These are phyloP conservation scores for Pseudoturritis turrita DNA, from an alignment of 345 rosid genomes.

Conservation along the genomic window DNA sequence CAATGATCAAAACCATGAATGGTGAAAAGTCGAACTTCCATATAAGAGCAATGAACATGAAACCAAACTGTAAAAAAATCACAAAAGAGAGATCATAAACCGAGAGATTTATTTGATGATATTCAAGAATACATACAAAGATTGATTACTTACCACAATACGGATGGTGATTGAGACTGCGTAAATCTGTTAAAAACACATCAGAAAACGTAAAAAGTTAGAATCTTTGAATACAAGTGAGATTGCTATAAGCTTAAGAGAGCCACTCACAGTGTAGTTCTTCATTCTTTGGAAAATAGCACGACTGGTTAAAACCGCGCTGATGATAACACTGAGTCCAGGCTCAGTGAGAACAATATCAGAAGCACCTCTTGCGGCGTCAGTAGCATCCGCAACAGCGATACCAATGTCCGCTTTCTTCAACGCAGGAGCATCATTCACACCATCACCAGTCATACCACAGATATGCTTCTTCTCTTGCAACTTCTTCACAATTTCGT, in stretches of 20 bases:
- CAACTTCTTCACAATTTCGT: constrained; percentile 89
- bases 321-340: constrained; percentile 85
- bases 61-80: constrained; percentile 57
- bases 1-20: constrained; percentile 94
- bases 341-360: constrained; percentile 57
- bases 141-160: constrained; percentile 56
- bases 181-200: constrained; percentile 48
- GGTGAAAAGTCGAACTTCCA: constrained; percentile 93
- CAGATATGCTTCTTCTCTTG: constrained; percentile 80
- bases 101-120: neutral
- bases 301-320: constrained; percentile 85
- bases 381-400: constrained; percentile 92
- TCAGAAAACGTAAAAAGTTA: neutral
- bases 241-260: neutral
- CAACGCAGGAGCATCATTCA: constrained; percentile 92
- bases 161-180: constrained; percentile 97
- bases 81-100: neutral
- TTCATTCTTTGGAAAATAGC: constrained; percentile 96
- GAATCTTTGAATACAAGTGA: neutral
- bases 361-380: constrained; percentile 80
- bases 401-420: constrained; percentile 96
- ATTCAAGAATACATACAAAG: neutral
- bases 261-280: constrained; percentile 65
- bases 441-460: constrained; percentile 99
- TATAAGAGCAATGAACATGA: constrained; percentile 79